Percentiles rank a stretch among this genome's conserved stretches.
These are phyloP conservation scores for Sarocladium oryzae DNA, from an alignment of 2,329 filamentous ascomycete species.

Conservation along the genomic window DNA sequence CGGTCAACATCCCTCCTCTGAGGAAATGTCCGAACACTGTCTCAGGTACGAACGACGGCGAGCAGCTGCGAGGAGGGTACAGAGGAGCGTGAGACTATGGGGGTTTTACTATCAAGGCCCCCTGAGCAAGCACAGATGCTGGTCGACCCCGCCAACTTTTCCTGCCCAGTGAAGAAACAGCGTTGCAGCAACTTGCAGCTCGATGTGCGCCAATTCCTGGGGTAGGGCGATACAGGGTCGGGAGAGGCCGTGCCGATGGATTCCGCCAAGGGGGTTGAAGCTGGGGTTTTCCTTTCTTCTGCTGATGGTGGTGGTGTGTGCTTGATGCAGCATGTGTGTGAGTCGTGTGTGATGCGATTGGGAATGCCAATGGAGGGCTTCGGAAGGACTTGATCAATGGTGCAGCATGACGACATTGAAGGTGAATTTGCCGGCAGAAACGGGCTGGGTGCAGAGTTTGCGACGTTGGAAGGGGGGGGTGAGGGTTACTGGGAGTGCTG, in stretches of 20 bases:
- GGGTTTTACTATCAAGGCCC: slow-evolving; percentile 2
- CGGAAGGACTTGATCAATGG: too few species aligned
- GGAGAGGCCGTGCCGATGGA: slow-evolving; percentile 9
- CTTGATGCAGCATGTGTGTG: background rate
- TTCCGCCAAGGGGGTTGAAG: slow-evolving; percentile 1
- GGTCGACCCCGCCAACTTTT: background rate
- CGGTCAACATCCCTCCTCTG: background rate
- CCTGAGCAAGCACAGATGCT: background rate
- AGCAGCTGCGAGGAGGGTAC: too few species aligned
- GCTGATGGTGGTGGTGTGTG: too few species aligned
- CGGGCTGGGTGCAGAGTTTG: too few species aligned
- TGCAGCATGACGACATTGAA: background rate
- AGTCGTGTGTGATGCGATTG: background rate
- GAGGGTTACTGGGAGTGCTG: background rate
- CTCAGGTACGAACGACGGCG: background rate
- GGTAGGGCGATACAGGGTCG: slow-evolving; percentile 4
- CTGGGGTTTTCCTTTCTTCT: background rate
- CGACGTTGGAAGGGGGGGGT: background rate
- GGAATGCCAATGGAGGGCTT: background rate
- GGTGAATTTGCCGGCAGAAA: background rate
- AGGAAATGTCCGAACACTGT: background rate
- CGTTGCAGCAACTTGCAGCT: background rate
- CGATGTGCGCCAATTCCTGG: slow-evolving; percentile 6
- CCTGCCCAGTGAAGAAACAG: background rate
- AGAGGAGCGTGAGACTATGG: too few species aligned